Conservation (phyloP, 805 yeast species). For the Cyberlindnera japonica region DNA sequence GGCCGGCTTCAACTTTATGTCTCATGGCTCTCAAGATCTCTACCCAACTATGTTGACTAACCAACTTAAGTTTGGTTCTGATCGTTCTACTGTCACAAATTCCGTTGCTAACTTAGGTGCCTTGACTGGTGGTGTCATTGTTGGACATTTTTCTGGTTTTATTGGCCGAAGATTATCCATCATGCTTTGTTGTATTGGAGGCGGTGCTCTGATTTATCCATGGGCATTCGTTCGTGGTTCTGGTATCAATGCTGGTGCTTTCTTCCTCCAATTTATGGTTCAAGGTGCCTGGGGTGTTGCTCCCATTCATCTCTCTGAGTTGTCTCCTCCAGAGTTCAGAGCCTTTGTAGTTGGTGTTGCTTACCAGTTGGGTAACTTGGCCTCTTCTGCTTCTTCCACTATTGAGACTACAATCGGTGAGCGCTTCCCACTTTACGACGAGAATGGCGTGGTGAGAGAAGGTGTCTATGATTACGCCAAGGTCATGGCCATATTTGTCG, state of each 20-base stretch:
- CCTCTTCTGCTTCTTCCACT: constrained; percentile 65
- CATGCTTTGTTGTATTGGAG: constrained; percentile 47
- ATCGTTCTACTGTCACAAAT: constrained; percentile 52
- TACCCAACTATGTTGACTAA: constrained; percentile 51
- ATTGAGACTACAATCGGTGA: constrained; percentile 60
- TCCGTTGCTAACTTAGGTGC: constrained; percentile 59
- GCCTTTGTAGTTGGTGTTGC: constrained; percentile 61
- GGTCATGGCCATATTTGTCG: constrained; percentile 66
- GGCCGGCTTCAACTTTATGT: constrained; percentile 61
- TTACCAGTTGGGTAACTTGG: constrained; percentile 67
- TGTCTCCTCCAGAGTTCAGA: constrained; percentile 60
- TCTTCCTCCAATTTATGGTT: constrained; percentile 58
- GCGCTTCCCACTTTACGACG: constrained; percentile 40
- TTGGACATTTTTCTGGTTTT: constrained; percentile 54
- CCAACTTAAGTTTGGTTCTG: constrained; percentile 39
- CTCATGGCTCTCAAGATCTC: constrained; percentile 64
- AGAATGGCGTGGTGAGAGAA: constrained; percentile 27
- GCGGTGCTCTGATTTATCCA: constrained; percentile 62
- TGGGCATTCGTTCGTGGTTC: constrained; percentile 49
- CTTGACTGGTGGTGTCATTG: constrained; percentile 48
- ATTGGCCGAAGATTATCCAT: constrained; percentile 54
- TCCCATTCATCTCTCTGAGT: constrained; percentile 58
- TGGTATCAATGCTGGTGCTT: constrained; percentile 55
- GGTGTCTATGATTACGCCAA: constrained; percentile 48
- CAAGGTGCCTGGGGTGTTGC: constrained; percentile 71